Evolutionary conservation across 78 protist species (phyloP).

Genomic region (Dictyostelium intermedium): DNA sequence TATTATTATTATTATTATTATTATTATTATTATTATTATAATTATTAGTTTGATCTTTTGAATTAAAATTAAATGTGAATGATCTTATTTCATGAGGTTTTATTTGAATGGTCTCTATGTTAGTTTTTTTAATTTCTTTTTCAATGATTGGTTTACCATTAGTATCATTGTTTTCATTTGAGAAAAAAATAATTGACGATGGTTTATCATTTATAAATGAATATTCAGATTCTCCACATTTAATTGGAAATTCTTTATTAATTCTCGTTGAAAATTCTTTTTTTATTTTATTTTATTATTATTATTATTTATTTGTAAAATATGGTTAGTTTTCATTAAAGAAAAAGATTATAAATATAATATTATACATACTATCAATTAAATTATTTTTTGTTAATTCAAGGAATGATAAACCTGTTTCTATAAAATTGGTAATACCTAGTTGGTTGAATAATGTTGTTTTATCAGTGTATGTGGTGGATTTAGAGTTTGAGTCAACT

Average conservation of each 20-base stretch:
- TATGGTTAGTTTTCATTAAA: too few relatives aligned
- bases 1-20: neutral
- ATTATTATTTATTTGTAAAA: too few relatives aligned
- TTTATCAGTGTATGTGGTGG: neutral
- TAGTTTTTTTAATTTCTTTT: neutral
- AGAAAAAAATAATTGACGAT: neutral
- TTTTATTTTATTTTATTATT: too few relatives aligned
- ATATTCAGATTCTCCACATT: neutral
- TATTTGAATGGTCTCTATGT: neutral
- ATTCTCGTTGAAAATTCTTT: neutral
- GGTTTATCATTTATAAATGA: neutral
- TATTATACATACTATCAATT: neutral
- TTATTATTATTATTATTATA: neutral
- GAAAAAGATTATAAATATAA: too few relatives aligned
- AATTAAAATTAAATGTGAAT: neutral
- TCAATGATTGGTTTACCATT: neutral
- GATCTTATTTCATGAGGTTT: neutral
- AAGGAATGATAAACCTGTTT: neutral
- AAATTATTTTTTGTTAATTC: neutral
- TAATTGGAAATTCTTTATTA: neutral
- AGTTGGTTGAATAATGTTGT: neutral
- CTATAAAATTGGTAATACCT: neutral
- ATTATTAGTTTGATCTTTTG: neutral
- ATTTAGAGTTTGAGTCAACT: neutral
- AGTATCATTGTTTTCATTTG: neutral